These are phyloP conservation scores for Oryza meyeriana DNA, from an alignment of 176 grass and related monocot species.

Conservation along the genomic window DNA sequence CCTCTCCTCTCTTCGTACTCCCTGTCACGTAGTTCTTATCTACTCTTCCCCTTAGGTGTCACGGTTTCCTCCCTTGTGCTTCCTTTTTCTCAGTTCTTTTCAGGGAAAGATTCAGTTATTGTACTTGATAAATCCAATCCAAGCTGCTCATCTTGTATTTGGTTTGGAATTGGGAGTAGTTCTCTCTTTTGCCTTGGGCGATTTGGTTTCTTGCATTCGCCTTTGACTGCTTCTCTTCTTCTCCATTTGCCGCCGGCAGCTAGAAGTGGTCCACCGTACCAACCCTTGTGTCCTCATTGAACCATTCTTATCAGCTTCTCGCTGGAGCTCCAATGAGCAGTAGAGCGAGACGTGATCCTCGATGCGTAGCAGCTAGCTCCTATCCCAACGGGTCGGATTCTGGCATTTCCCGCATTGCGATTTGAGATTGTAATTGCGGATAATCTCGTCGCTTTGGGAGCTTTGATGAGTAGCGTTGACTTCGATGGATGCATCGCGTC, in stretches of 20 bases:
- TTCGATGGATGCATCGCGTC: not conserved
- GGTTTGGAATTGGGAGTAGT: not conserved
- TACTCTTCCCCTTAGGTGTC: not conserved
- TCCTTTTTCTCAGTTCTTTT: not conserved
- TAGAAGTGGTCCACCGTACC: constrained; percentile 11
- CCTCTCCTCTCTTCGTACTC: not conserved
- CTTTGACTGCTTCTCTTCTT: constrained; percentile 20
- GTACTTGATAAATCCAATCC: not conserved
- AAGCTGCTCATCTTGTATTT: not conserved
- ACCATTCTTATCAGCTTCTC: not conserved
- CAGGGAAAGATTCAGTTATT: not conserved
- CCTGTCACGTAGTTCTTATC: constrained; percentile 16
- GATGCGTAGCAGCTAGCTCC: not conserved
- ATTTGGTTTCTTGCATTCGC: not conserved
- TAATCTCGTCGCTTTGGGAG: not conserved
- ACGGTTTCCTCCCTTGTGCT: not conserved
- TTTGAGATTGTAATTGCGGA: not conserved
- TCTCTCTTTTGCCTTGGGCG: not conserved
- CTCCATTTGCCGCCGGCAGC: constrained; percentile 9
- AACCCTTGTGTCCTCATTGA: constrained; percentile 7
- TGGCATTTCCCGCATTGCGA: not conserved
- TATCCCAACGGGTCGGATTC: not conserved
- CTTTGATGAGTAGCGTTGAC: constrained; percentile 28
- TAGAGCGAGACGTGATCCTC: not conserved
- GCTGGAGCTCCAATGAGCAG: not conserved